phyloP scores from a whole-genome alignment of 331 rosid genomes.

The Rosa hybrid region DNA sequence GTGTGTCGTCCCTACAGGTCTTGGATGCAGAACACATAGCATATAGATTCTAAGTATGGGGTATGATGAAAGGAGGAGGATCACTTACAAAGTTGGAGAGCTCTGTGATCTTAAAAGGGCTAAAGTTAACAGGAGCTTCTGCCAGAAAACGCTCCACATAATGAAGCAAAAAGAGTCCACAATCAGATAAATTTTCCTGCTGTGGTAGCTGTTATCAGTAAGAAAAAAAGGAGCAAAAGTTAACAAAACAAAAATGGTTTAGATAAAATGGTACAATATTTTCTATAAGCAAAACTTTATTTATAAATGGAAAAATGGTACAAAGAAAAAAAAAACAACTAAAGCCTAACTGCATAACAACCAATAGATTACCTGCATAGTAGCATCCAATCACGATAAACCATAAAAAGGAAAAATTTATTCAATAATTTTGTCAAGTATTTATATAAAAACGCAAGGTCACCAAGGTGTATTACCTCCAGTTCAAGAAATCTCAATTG shows the following conservation, averaged over 20 bases:
- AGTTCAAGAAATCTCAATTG: slow-evolving; percentile 58
- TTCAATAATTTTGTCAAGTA: neutral
- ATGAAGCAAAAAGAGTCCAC: slow-evolving; percentile 83
- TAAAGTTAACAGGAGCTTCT: slow-evolving; percentile 62
- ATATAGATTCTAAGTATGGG: neutral
- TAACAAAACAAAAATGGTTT: slow-evolving; percentile 7
- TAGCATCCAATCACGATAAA: neutral
- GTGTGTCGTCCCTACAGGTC: neutral
- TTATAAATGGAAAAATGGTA: neutral
- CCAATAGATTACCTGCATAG: neutral
- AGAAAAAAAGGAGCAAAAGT: slow-evolving; percentile 19
- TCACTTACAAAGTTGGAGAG: slow-evolving; percentile 65
- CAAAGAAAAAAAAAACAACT: neutral
- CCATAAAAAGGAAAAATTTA: neutral
- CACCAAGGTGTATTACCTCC: slow-evolving; percentile 44
- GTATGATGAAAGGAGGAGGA: slow-evolving; percentile 15
- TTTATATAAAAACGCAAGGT: neutral
- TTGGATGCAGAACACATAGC: slow-evolving; percentile 8
- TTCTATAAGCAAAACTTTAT: neutral
- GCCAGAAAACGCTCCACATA: slow-evolving; percentile 68
- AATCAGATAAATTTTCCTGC: slow-evolving; percentile 71
- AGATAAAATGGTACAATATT: too few species aligned
- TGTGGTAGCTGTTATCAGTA: slow-evolving; percentile 67
- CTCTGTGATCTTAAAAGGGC: slow-evolving; percentile 50
- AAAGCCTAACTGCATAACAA: neutral